These are phyloP conservation scores for Trichoderma semiorbis DNA, from an alignment of 2,329 filamentous ascomycete genomes.

Conservation along the genomic window DNA sequence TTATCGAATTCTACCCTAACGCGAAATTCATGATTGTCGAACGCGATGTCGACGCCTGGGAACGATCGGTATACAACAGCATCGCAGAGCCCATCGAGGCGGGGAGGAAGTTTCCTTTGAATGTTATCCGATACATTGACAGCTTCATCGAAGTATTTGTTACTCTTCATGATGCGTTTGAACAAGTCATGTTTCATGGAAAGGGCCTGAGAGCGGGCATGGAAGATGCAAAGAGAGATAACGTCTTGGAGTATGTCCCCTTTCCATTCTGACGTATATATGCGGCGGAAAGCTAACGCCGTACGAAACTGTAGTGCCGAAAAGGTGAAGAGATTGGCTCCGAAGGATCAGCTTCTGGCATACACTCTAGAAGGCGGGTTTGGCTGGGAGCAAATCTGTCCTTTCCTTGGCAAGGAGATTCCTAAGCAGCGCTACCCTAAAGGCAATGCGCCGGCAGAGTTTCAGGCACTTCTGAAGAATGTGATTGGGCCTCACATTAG, in stretches of 20 bases:
- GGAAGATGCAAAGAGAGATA: conserved; percentile 6
- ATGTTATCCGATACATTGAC: conserved; percentile 27
- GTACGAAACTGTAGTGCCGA: conserved; percentile 22
- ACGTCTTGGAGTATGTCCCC: not conserved
- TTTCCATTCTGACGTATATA: not conserved
- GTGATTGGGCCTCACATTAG: not conserved
- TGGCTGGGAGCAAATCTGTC: conserved; percentile 36
- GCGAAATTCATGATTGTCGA: conserved; percentile 37
- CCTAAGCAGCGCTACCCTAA: conserved; percentile 23
- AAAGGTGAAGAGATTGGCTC: conserved; percentile 26
- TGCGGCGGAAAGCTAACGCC: not conserved
- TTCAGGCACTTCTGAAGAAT: not conserved
- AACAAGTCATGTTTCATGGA: conserved; percentile 11
- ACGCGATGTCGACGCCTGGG: conserved; percentile 35
- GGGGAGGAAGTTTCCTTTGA: conserved; percentile 26
- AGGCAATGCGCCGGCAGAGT: conserved; percentile 8
- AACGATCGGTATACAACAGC: conserved; percentile 27
- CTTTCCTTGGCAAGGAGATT: conserved; percentile 30
- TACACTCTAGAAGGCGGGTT: conserved; percentile 34
- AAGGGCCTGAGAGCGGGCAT: conserved; percentile 6
- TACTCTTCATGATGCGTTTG: conserved; percentile 6
- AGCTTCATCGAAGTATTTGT: conserved; percentile 7
- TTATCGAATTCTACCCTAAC: conserved; percentile 26
- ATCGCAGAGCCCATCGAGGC: conserved; percentile 12
- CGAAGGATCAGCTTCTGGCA: conserved; percentile 28